Conservation (phyloP, 805 yeast genomes). For the Danielozyma ontarioensis region DNA sequence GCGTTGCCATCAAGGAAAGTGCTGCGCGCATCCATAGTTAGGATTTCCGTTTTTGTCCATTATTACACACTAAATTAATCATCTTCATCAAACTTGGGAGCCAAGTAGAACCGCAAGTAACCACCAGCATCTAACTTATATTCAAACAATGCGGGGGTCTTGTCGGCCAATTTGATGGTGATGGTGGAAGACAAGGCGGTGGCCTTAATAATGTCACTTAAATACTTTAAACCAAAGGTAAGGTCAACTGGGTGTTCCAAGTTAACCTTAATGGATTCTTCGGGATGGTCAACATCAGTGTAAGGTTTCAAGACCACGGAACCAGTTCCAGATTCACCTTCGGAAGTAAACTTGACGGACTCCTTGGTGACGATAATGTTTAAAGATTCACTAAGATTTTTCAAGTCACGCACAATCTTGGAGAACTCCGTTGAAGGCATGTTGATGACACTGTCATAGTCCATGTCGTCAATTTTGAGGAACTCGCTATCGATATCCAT, state of each 20-base stretch:
- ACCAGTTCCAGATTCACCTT: slow-evolving; percentile 90
- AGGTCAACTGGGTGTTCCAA: slow-evolving; percentile 83
- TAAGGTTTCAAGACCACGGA: slow-evolving; percentile 79
- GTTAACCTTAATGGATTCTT: slow-evolving; percentile 66
- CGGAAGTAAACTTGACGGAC: slow-evolving; percentile 81
- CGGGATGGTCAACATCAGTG: slow-evolving; percentile 76
- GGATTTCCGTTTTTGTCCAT: neutral
- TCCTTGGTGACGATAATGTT: slow-evolving; percentile 86
- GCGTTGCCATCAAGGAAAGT: no score
- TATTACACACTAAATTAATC: slow-evolving; percentile 35
- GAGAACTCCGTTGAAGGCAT: slow-evolving; percentile 88
- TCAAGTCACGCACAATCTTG: slow-evolving; percentile 83
- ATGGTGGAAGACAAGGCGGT: slow-evolving; percentile 71
- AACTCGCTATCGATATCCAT: slow-evolving; percentile 97
- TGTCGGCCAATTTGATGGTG: slow-evolving; percentile 81
- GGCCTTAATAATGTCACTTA: slow-evolving; percentile 89
- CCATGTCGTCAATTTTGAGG: slow-evolving; percentile 90
- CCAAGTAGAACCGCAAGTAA: slow-evolving; percentile 89
- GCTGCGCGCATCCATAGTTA: neutral
- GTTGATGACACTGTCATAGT: slow-evolving; percentile 77
- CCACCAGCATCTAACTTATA: slow-evolving; percentile 84
- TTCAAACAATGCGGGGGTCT: slow-evolving; percentile 91
- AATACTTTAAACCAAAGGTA: slow-evolving; percentile 87
- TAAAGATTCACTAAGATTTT: slow-evolving; percentile 81
- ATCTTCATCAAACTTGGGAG: slow-evolving; percentile 96